Conservation (phyloP, 352 stramenopile genomes). For the Blastocystis sp. region DNA sequence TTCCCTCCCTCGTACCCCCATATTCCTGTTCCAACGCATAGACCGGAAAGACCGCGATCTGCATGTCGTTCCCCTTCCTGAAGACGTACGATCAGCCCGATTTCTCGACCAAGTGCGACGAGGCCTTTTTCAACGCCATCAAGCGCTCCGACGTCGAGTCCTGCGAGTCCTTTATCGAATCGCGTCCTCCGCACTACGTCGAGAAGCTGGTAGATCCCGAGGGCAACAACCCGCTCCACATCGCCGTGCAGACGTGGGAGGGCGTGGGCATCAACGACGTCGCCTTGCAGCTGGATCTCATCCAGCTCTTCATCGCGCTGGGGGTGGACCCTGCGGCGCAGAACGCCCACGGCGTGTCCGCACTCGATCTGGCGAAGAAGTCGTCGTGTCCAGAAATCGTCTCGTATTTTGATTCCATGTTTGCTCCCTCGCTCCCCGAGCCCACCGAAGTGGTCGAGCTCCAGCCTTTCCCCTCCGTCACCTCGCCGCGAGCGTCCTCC, state of each 20-base stretch:
- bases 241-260: background rate
- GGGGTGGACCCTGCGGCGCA: background rate
- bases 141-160: constrained; percentile 50
- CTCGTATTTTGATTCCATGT: background rate
- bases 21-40: background rate
- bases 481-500: too few relatives aligned
- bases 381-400: background rate
- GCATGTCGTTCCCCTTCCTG: constrained; percentile 58
- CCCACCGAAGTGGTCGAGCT: too few relatives aligned
- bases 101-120: constrained; percentile 2
- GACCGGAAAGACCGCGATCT: constrained; percentile 48
- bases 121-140: constrained; percentile 63
- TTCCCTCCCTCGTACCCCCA: background rate
- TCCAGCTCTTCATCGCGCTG: constrained; percentile 22
- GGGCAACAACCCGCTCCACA: constrained; percentile 53
- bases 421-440: too few relatives aligned
- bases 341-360: constrained; percentile 26
- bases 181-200: background rate
- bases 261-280: background rate
- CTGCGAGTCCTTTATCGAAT: constrained; percentile 15
- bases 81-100: background rate
- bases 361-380: constrained; percentile 23
- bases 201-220: constrained; percentile 8
- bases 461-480: too few relatives aligned
- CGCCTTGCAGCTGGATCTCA: constrained; percentile 15